phyloP scores from a whole-genome alignment of 2,329 filamentous ascomycete genomes.

The Exophiala mesophila region DNA sequence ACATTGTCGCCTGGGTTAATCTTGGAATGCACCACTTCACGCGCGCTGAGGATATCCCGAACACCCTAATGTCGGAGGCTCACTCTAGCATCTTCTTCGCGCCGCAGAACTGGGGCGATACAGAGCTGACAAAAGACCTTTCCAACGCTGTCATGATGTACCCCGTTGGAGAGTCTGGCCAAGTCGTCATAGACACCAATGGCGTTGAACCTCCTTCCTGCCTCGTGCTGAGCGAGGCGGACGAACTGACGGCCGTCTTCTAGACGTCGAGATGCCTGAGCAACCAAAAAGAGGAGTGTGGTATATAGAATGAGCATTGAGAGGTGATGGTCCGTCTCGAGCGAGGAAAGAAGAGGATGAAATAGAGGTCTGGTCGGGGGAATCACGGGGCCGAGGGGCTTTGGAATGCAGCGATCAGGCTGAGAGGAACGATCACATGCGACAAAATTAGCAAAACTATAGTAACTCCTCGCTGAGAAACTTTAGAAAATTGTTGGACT shows the following conservation, averaged over 20 bases:
- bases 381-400: too few species aligned
- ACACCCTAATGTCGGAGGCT: conserved; percentile 26
- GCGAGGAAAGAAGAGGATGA: too few species aligned
- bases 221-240: not conserved
- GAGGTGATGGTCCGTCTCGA: not conserved
- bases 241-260: not conserved
- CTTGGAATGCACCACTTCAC: conserved; percentile 50
- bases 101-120: conserved; percentile 7
- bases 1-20: conserved; percentile 47
- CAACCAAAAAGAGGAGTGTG: too few species aligned
- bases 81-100: conserved; percentile 9
- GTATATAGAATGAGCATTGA: too few species aligned
- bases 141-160: not conserved
- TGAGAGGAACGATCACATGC: too few species aligned
- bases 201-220: not conserved
- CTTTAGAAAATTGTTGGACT: too few species aligned
- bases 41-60: conserved; percentile 34
- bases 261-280: too few species aligned
- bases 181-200: not conserved
- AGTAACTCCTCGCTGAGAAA: too few species aligned
- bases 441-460: too few species aligned
- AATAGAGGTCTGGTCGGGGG: too few species aligned
- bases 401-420: too few species aligned
- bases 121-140: conserved; percentile 1
- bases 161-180: not conserved